phyloP scores from a whole-genome alignment of 2,329 filamentous ascomycete species.

The Didymella keratinophila region DNA sequence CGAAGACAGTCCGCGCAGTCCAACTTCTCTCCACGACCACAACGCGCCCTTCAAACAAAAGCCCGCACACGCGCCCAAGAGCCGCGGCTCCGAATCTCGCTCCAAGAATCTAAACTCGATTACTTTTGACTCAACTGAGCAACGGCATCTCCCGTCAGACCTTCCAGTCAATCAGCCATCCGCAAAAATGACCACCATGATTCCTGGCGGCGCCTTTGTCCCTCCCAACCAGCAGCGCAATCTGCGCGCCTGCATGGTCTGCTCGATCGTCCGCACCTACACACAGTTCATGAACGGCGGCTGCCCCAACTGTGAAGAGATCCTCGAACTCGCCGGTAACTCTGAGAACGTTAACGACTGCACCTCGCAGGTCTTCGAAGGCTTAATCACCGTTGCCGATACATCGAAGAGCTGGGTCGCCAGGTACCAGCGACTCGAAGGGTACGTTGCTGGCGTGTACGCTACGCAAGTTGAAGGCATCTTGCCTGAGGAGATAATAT shows the following conservation, averaged over 20 bases:
- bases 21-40: neutral
- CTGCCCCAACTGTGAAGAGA: conserved; percentile 95
- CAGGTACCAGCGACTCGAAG: conserved; percentile 92
- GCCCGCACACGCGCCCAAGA: neutral
- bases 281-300: conserved; percentile 83
- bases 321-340: conserved; percentile 82
- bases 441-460: conserved; percentile 88
- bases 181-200: conserved; percentile 37
- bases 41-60: neutral
- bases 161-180: conserved; percentile 1
- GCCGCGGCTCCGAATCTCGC: neutral
- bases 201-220: conserved; percentile 67
- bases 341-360: conserved; percentile 86
- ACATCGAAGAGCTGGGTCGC: conserved; percentile 91
- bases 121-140: neutral
- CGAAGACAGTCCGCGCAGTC: neutral
- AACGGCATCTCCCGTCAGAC: conserved; percentile 1
- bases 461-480: conserved; percentile 93
- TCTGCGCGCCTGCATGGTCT: conserved; percentile 97
- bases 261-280: conserved; percentile 88
- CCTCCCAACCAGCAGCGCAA: conserved; percentile 79
- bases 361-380: conserved; percentile 96
- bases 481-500: conserved; percentile 65
- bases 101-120: neutral
- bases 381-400: conserved; percentile 83